phyloP scores from a whole-genome alignment of 495 filamentous ascomycete genomes.

The Hypoxylon cercidicola region DNA sequence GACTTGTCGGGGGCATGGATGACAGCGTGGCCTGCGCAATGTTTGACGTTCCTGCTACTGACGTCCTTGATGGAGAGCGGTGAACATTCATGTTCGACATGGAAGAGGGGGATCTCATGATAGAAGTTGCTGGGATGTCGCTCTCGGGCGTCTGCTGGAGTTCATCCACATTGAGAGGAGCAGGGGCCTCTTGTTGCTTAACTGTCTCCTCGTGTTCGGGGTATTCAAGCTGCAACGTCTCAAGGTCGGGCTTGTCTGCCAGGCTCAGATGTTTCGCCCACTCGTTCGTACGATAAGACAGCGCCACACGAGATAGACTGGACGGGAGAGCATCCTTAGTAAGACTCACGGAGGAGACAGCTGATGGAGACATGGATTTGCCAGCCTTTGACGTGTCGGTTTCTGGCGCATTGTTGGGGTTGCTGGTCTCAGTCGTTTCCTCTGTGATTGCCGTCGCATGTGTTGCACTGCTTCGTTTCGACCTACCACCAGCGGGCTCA shows the following conservation, averaged over 20 bases:
- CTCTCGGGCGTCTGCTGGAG: constrained; percentile 75
- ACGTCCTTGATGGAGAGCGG: constrained; percentile 52
- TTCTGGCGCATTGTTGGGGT: constrained; percentile 14
- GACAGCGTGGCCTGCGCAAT: constrained; percentile 51
- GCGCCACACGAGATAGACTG: constrained; percentile 74
- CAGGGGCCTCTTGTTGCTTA: constrained; percentile 50
- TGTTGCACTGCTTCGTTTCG: constrained; percentile 33
- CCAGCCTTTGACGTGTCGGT: constrained; percentile 40
- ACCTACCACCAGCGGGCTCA: constrained; percentile 19
- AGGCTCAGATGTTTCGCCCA: constrained; percentile 90
- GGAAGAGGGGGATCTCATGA: constrained; percentile 47
- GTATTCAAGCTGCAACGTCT: constrained; percentile 63
- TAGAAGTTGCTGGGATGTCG: constrained; percentile 52
- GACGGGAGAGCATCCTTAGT: constrained; percentile 62
- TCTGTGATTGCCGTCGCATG: constrained; percentile 32
- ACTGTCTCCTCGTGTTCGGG: constrained; percentile 29
- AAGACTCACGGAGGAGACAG: constrained; percentile 55
- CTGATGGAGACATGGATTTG: constrained; percentile 50
- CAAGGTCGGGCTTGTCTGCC: constrained; percentile 80
- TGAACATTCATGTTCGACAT: constrained; percentile 49
- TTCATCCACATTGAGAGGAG: constrained; percentile 70
- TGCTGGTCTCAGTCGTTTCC: constrained; percentile 24
- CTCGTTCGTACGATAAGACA: constrained; percentile 91
- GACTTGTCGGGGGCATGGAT: constrained; percentile 15
- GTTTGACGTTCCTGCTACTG: constrained; percentile 54